These are phyloP conservation scores for Fistulinella prunicolor DNA, from an alignment of 768 basidiomycete species.

Conservation along the genomic window DNA sequence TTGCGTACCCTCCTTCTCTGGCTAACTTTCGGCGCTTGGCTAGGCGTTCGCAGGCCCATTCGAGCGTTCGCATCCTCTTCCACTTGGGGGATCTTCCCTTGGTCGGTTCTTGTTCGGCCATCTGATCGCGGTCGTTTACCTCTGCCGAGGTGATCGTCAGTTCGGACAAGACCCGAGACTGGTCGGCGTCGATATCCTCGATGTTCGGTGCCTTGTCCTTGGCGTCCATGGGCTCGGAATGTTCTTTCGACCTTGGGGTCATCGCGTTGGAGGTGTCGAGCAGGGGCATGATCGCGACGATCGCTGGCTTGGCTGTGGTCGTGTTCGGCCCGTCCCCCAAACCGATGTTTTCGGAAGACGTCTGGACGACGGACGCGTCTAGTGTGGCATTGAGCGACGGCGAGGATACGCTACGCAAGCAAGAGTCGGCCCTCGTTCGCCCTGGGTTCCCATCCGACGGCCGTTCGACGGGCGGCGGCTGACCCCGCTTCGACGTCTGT, in stretches of 20 bases:
- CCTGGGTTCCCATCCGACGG: background rate
- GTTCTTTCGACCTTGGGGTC: conserved; percentile 8
- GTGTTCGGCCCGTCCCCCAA: background rate
- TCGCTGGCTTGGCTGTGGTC: conserved; percentile 14
- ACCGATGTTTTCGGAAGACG: background rate
- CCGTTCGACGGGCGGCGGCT: conserved; percentile 1
- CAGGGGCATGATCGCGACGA: conserved; percentile 24
- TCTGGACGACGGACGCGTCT: conserved; percentile 1
- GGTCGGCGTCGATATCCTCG: conserved; percentile 1
- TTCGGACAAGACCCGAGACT: background rate
- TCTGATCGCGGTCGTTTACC: background rate
- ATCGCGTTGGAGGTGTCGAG: conserved; percentile 18
- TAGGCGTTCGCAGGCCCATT: conserved; percentile 45
- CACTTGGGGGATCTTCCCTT: conserved; percentile 5
- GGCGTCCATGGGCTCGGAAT: background rate
- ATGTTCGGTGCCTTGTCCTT: background rate
- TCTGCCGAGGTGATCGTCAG: conserved; percentile 3
- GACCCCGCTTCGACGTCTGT: conserved; percentile 44
- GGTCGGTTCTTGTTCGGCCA: conserved; percentile 7
- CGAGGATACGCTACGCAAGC: conserved; percentile 28
- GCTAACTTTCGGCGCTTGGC: conserved; percentile 35
- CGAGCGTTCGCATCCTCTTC: conserved; percentile 35
- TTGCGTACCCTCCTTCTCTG: conserved; percentile 14
- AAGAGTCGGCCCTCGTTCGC: conserved; percentile 17
- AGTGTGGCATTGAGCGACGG: conserved; percentile 29